Evolutionary conservation across 169 alveolate genomes (phyloP).

Genomic region (Cryptosporidium andersoni): DNA sequence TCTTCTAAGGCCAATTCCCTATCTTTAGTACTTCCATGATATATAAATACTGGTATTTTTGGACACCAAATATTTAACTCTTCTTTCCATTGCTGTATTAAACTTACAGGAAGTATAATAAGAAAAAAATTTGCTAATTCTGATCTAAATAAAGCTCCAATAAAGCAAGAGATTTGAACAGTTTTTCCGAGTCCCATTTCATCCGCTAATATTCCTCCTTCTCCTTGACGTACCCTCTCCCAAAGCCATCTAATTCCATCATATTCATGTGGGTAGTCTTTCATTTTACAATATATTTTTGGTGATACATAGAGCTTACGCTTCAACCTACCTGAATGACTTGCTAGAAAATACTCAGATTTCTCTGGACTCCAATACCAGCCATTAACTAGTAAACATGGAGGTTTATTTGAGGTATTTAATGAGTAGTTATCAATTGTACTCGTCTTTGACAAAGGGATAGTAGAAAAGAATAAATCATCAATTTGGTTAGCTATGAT

Average conservation of each 20-base stretch:
- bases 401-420: not conserved
- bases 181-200: constrained; percentile 87
- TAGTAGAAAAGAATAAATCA: constrained; percentile 26
- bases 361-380: constrained; percentile 57
- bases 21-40: constrained; percentile 16
- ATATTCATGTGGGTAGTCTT: constrained; percentile 73
- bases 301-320: constrained; percentile 46
- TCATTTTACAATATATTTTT: constrained; percentile 25
- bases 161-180: constrained; percentile 74
- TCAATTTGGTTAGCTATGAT: not conserved
- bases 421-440: not conserved
- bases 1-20: constrained; percentile 5
- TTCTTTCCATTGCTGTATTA: constrained; percentile 77
- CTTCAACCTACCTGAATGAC: constrained; percentile 46
- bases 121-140: constrained; percentile 77
- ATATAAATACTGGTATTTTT: constrained; percentile 36
- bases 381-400: constrained; percentile 11
- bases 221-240: constrained; percentile 74
- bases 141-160: constrained; percentile 70
- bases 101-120: constrained; percentile 78
- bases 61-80: constrained; percentile 78
- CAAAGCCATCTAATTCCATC: constrained; percentile 82
- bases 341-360: constrained; percentile 14
- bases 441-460: constrained; percentile 26
- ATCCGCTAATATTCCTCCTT: constrained; percentile 83